Conservation (phyloP, 257 asterid genomes). For the Gardenia jasminoides region DNA sequence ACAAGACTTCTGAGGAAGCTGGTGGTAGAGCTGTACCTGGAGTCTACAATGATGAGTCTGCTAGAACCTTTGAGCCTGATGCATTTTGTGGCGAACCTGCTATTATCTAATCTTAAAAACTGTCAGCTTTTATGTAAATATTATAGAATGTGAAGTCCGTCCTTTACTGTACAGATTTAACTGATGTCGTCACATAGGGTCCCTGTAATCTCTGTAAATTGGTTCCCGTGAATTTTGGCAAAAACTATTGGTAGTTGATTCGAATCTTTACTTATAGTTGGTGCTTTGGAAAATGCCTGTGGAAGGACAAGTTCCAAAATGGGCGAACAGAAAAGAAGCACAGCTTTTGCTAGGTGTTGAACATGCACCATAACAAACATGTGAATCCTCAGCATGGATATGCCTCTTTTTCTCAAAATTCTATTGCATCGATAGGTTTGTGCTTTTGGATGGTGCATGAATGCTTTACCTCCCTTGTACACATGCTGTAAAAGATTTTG, state of each 20-base stretch:
- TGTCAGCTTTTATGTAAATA: not conserved
- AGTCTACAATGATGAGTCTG: constrained; percentile 83
- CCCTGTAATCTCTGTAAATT: constrained; percentile 2
- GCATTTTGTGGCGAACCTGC: constrained; percentile 77
- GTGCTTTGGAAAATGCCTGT: not conserved
- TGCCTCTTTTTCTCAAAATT: not conserved
- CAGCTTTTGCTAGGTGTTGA: not conserved
- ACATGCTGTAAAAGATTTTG: not conserved
- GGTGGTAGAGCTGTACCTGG: constrained; percentile 69
- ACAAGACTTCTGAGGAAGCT: constrained; percentile 32
- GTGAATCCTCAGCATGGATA: not conserved
- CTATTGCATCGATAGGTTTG: not conserved
- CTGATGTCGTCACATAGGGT: not conserved
- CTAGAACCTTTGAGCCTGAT: constrained; percentile 79
- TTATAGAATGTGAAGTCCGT: not conserved
- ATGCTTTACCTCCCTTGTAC: not conserved
- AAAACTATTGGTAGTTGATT: not conserved
- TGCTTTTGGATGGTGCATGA: not conserved
- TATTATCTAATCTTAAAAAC: constrained; percentile 9
- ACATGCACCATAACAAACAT: not conserved
- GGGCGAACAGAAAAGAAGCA: not conserved
- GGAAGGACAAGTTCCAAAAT: not conserved
- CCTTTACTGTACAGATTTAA: constrained; percentile 10
- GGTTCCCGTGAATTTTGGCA: not conserved
- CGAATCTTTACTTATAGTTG: no score